Percentiles rank a stretch among this genome's conserved stretches.
Conservation (phyloP, 805 yeast genomes). For the Metschnikowia borealis region DNA sequence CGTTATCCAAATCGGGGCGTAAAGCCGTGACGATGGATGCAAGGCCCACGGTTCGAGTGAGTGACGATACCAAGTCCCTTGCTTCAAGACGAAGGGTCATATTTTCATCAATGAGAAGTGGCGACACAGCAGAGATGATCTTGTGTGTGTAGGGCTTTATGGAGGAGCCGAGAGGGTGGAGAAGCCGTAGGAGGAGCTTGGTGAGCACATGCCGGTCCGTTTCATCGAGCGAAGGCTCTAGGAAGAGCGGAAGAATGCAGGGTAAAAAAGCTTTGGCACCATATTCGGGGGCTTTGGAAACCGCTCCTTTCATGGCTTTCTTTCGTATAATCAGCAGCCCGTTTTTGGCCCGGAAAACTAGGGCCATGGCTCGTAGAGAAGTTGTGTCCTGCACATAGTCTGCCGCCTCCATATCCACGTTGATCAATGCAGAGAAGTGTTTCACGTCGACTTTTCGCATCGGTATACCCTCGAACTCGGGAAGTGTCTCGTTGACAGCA, state of each 20-base stretch:
- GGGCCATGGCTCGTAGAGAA: conserved; percentile 57
- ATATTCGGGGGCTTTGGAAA: conserved; percentile 56
- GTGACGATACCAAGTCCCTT: conserved; percentile 66
- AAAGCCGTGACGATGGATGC: conserved; percentile 73
- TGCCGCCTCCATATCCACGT: conserved; percentile 20
- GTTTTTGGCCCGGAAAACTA: conserved; percentile 70
- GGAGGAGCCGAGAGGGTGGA: conserved; percentile 60
- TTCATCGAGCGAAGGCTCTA: conserved; percentile 70
- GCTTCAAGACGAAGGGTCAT: conserved; percentile 72
- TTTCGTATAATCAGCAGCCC: conserved; percentile 71
- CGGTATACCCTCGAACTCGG: conserved; percentile 15
- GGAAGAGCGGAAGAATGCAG: conserved; percentile 68
- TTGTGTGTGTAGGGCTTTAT: conserved; percentile 72
- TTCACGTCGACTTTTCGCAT: conserved; percentile 63
- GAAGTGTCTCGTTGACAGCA: conserved; percentile 17
- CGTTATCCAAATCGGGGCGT: conserved; percentile 77
- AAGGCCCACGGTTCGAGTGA: conserved; percentile 80
- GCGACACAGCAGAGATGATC: conserved; percentile 70
- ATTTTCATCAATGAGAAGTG: conserved; percentile 77
- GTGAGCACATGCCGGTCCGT: conserved; percentile 80
- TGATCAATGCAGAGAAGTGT: conserved; percentile 58
- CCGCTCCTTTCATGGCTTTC: conserved; percentile 59
- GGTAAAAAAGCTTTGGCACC: conserved; percentile 71
- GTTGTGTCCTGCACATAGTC: conserved; percentile 41
- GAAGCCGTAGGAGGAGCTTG: conserved; percentile 66